These are phyloP conservation scores for Nannochloropsis gaditana DNA, from an alignment of 108 stramenopile species.

Conservation along the genomic window DNA sequence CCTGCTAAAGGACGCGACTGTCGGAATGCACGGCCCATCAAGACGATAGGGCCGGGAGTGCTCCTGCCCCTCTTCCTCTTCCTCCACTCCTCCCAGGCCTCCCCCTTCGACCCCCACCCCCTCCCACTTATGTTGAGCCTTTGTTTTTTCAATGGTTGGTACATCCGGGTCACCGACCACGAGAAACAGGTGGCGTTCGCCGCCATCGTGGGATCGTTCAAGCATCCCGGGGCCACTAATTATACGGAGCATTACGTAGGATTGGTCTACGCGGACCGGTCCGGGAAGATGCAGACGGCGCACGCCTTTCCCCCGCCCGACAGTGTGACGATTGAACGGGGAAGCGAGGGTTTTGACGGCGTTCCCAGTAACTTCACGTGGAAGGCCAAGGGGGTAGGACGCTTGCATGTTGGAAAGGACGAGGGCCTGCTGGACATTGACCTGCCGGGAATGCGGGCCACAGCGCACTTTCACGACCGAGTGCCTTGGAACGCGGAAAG, in stretches of 20 bases:
- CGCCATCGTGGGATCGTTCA: background rate
- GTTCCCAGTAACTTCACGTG: background rate
- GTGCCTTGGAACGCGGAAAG: background rate
- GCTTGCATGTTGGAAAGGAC: background rate
- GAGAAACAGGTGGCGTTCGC: background rate
- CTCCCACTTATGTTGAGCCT: background rate
- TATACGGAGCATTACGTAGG: constrained; percentile 11
- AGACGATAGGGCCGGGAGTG: background rate
- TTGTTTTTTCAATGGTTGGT: background rate
- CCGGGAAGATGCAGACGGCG: background rate
- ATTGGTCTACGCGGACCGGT: background rate
- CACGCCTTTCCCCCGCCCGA: background rate
- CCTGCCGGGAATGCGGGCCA: background rate
- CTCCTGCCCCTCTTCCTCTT: background rate
- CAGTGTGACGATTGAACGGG: background rate
- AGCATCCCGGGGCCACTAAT: background rate
- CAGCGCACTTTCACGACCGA: background rate
- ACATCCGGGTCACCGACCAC: background rate
- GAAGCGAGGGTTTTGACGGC: background rate
- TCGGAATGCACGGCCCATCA: background rate
- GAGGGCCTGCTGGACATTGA: background rate
- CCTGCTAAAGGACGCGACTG: background rate
- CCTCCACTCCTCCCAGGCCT: constrained; percentile 4
- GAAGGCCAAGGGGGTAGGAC: background rate
- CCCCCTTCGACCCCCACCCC: constrained; percentile 19